Evolutionary conservation across 2,329 filamentous ascomycete genomes (phyloP).

Genomic region (Decorospora gaudefroyi): DNA sequence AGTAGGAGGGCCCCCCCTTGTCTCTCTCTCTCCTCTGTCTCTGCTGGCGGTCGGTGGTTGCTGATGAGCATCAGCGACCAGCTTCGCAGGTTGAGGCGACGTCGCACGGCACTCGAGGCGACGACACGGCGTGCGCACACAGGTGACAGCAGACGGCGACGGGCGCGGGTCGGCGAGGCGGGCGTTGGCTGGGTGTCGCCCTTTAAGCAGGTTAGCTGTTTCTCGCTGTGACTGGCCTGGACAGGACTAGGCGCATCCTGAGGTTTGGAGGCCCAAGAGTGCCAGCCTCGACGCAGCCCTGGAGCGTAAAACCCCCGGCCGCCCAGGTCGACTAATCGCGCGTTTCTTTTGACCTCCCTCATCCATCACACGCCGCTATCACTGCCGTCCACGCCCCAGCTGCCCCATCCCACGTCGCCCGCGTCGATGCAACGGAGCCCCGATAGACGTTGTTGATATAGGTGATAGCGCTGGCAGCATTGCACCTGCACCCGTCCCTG

Average conservation of each 20-base stretch:
- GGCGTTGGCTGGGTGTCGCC: too few species aligned
- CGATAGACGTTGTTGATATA: conserved; percentile 25
- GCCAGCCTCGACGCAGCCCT: conserved; percentile 22
- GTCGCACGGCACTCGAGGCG: neutral
- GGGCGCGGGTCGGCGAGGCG: conserved; percentile 12
- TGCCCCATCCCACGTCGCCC: conserved; percentile 28
- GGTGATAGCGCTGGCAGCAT: conserved; percentile 14
- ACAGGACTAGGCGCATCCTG: conserved; percentile 26
- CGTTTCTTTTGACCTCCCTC: conserved; percentile 31
- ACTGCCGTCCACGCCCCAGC: conserved; percentile 10
- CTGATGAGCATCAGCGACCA: too few species aligned
- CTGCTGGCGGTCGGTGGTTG: too few species aligned
- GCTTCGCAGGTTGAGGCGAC: conserved; percentile 1
- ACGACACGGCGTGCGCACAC: conserved; percentile 16
- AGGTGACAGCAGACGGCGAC: conserved; percentile 12
- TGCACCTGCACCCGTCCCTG: neutral
- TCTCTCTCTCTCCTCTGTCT: too few species aligned
- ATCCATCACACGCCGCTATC: conserved; percentile 17
- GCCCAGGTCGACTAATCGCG: conserved; percentile 26
- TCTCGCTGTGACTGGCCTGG: conserved; percentile 17
- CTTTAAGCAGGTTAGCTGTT: too few species aligned
- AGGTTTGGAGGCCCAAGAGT: conserved; percentile 14
- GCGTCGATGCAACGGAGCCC: conserved; percentile 28
- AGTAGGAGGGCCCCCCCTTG: too few species aligned
- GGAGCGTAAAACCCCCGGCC: conserved; percentile 29